Evolutionary conservation across 1,139 yeast species (phyloP).

Genomic region (Saccharomycopsis phalli): DNA sequence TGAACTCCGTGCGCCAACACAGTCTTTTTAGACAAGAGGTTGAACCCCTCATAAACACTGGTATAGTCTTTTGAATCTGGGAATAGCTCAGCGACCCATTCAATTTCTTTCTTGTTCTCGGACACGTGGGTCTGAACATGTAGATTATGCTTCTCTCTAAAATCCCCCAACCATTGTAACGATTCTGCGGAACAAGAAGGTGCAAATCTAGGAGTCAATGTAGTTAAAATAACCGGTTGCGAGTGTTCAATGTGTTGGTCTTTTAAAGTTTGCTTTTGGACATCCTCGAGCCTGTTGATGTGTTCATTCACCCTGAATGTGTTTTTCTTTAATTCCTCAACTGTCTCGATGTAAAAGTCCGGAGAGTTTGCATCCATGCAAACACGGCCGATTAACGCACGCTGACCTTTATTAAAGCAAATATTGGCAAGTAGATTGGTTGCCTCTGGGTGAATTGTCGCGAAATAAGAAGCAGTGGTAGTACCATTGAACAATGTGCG

Average conservation of each 20-base stretch:
- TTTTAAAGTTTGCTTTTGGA: conserved; percentile 32
- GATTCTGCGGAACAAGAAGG: conserved; percentile 70
- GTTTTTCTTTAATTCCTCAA: conserved; percentile 49
- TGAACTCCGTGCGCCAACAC: conserved; percentile 89
- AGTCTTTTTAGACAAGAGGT: conserved; percentile 54
- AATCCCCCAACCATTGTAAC: conserved; percentile 52
- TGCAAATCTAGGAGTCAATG: conserved; percentile 90
- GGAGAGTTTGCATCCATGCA: conserved; percentile 80
- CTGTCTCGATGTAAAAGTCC: conserved; percentile 53
- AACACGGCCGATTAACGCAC: conserved; percentile 90
- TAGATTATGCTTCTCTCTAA: conserved; percentile 40
- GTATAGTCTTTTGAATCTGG: conserved; percentile 68
- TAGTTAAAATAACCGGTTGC: conserved; percentile 44
- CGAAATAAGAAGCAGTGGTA: conserved; percentile 85
- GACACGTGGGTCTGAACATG: conserved; percentile 88
- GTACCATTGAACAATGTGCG: conserved; percentile 75
- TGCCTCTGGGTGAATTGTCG: conserved; percentile 74
- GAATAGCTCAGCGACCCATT: conserved; percentile 63
- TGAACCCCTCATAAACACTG: conserved; percentile 61
- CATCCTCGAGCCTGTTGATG: conserved; percentile 39
- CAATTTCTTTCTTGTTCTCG: conserved; percentile 69
- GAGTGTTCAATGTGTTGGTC: not conserved
- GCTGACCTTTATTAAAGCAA: conserved; percentile 59
- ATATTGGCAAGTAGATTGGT: conserved; percentile 70
- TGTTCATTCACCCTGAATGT: conserved; percentile 51